Evolutionary conservation across 805 yeast genomes (phyloP), one percentile per base, ranked within the genome.

Genomic region (Candida cerambycidarum): DNA sequence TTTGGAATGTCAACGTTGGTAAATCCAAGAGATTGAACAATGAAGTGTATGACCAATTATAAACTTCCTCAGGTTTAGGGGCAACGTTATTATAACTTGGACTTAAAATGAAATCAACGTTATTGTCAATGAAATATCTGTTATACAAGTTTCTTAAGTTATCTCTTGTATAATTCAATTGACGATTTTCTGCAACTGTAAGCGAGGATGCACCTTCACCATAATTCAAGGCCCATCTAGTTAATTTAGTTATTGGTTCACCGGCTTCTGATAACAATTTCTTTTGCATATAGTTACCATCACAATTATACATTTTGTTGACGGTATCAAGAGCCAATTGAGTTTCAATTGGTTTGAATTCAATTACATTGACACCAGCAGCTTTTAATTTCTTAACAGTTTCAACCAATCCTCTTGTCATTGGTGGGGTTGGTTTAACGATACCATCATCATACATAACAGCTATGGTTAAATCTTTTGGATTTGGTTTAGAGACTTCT

Each of bases 41-140:
- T 2, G 89, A 66, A 5, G 92, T 84, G 69, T 86, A 86, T 3
- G 90, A 85, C 90, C 93, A 86, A 62, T 83, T 83, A 59, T 76
- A 78, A 5, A 83, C 75, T 39, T 74, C 70, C 37, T 75, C 78
- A 16, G 84, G 78, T 41, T 73, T 74, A 33, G 89, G 87, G n/a
- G 93, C 88, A 39, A 80, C 82, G 48, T 83, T 83, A 43, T 75
- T 77, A 61, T 82, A 80, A 5, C 81, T 75, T 46, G 92, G 90
- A 39, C 84, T 75, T 34, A 85, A 62, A 45, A 85, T 72, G 54
- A 82, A 78, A 55, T 85, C 90, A 37, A 85, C 73, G 40, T 74
- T 73, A 55, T 80, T 70, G 17, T 73, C 60, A 45, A 75, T 69
- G 56, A 84, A 71, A 55, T 65, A 73, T 35, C 76, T 72, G 36